phyloP scores from a whole-genome alignment of 108 stramenopile genomes.

The Nitzschia sp. region DNA sequence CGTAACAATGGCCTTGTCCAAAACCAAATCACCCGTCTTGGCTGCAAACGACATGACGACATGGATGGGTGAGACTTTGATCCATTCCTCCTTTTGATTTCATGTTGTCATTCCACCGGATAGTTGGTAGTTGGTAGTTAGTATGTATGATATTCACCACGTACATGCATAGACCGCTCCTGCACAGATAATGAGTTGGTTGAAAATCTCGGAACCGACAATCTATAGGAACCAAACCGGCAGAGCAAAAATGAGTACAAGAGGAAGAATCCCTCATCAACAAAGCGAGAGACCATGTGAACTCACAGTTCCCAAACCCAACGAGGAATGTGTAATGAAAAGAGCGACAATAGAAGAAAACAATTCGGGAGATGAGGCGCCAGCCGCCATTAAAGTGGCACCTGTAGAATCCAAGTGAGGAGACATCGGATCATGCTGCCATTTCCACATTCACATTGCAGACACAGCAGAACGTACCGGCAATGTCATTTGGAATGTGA shows the following conservation, averaged over 20 bases:
- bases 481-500: constrained; percentile 73
- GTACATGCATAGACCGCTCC: constrained; percentile 63
- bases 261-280: too few relatives aligned
- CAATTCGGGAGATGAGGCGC: constrained; percentile 75
- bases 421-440: not conserved
- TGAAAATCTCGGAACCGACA: constrained; percentile 76
- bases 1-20: constrained; percentile 57
- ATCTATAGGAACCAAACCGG: constrained; percentile 15
- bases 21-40: constrained; percentile 45
- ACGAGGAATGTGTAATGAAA: constrained; percentile 76
- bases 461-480: constrained; percentile 26
- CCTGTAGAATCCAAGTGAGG: constrained; percentile 6
- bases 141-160: too few relatives aligned
- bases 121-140: too few relatives aligned
- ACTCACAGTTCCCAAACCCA: constrained; percentile 78
- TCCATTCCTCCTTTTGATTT: too few relatives aligned
- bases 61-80: not conserved
- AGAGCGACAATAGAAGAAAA: constrained; percentile 64
- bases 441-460: not conserved
- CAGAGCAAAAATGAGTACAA: too few relatives aligned
- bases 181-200: constrained; percentile 83
- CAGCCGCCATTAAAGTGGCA: constrained; percentile 84
- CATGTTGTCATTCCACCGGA: too few relatives aligned
- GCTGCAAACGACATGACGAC: not conserved
- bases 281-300: not conserved